Evolutionary conservation across 2,329 filamentous ascomycete genomes (phyloP).

Genomic region (Neofusicoccum laricinum): DNA sequence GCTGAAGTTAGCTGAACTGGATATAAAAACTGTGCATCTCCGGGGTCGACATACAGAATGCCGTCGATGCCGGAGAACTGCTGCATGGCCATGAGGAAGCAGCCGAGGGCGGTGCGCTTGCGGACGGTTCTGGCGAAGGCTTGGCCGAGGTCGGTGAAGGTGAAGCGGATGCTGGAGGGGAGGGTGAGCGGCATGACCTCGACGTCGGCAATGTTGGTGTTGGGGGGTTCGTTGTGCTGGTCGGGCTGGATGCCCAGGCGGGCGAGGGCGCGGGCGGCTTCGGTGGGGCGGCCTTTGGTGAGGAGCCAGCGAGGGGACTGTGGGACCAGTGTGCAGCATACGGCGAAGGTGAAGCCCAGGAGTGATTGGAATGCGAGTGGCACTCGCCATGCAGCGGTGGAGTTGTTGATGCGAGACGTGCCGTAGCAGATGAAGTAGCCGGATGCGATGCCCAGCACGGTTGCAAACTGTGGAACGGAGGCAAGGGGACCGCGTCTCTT

Average conservation of each 20-base stretch:
- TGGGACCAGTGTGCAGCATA: conserved; percentile 39
- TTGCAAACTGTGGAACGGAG: conserved; percentile 53
- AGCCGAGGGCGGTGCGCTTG: conserved; percentile 41
- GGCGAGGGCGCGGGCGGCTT: conserved; percentile 37
- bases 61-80: conserved; percentile 63
- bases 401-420: conserved; percentile 44
- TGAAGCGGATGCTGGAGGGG: conserved; percentile 20
- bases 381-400: conserved; percentile 46
- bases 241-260: conserved; percentile 30
- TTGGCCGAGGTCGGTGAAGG: conserved; percentile 21
- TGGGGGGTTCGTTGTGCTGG: background rate
- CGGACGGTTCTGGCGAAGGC: conserved; percentile 30
- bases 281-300: conserved; percentile 42
- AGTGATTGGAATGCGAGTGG: conserved; percentile 50
- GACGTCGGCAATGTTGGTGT: background rate
- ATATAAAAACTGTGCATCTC: too few relatives aligned
- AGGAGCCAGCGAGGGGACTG: conserved; percentile 53
- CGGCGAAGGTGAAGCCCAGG: conserved; percentile 41
- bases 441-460: conserved; percentile 48
- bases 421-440: conserved; percentile 63
- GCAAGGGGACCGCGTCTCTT: conserved; percentile 50
- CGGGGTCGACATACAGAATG: too few relatives aligned
- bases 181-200: background rate
- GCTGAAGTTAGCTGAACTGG: too few relatives aligned
- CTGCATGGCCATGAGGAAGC: conserved; percentile 59